Evolutionary conservation across 139 green algal species (phyloP), one percentile per base, ranked within the genome.

Genomic region (Coccomyxa sp.): DNA sequence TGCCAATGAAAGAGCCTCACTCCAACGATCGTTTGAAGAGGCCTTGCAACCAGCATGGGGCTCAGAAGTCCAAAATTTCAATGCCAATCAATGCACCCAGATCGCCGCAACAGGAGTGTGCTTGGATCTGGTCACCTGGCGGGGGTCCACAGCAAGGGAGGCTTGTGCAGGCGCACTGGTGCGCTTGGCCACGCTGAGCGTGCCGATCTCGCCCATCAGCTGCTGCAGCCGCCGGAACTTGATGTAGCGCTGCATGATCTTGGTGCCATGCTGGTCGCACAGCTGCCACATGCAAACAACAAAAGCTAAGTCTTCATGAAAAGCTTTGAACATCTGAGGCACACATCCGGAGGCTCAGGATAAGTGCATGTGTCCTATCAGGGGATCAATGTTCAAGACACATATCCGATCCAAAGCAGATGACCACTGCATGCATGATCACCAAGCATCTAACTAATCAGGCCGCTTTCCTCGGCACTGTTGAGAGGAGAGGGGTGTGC

Each of bases 231-330:
- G 85, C 28, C 91, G 88, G 74, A 91, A 85, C 85, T 98, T 92
- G 0, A 92, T 75, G 84, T 93, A 98, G 23, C 93, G 88, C 82
- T 93, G 88, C 82, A 98, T 81, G 38, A 98, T 88, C 15, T 86
- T 83, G 7, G 88, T 86, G 76, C 88, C 90, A 58, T 88, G 84
- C 78, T 90, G 71, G 67, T 98, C 95, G 82, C 92, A 96, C 86
- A 97, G 93, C 0, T 84, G 84, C 81, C 96, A 93, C 82, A 92
- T 59, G 79, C 86, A 86, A 17, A 63, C 32, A 31, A 90, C 80
- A 57, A 83, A 78, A 18, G n/a, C n/a, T n/a, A n/a, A n/a, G n/a
- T n/a, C n/a, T n/a, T n/a, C n/a, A n/a, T n/a, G n/a, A n/a, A n/a
- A n/a, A n/a, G n/a, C n/a, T n/a, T n/a, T n/a, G n/a, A n/a, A n/a